phyloP scores from a whole-genome alignment of 1,139 yeast species.

The Pichia sp. region DNA sequence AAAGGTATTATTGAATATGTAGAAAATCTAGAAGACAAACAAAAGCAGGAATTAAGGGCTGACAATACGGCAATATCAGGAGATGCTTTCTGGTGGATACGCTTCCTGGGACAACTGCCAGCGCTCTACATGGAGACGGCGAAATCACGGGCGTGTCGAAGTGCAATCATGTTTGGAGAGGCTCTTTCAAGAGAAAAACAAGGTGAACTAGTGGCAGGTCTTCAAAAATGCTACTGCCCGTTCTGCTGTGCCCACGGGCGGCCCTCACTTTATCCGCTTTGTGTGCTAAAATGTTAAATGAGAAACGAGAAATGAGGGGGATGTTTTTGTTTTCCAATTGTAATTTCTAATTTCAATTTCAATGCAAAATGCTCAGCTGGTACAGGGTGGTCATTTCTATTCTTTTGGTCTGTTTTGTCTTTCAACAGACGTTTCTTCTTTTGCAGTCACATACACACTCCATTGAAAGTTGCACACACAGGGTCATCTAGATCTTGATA shows the following conservation, averaged over 20 bases:
- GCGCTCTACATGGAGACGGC: conserved; percentile 41
- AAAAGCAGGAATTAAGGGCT: not conserved
- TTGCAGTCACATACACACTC: not conserved
- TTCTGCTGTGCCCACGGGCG: conserved; percentile 87
- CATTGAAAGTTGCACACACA: not conserved
- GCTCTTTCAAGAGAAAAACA: conserved; percentile 40
- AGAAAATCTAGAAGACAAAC: conserved; percentile 3
- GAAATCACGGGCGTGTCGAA: conserved; percentile 63
- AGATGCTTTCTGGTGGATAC: conserved; percentile 14
- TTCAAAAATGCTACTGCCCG: conserved; percentile 51
- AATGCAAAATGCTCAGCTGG: not conserved
- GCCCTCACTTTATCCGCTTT: conserved; percentile 63
- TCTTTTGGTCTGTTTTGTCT: not conserved
- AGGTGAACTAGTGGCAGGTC: conserved; percentile 33
- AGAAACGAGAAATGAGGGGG: not conserved
- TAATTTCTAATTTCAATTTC: too few relatives aligned
- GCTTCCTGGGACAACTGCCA: conserved; percentile 37
- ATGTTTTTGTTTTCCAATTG: too few relatives aligned
- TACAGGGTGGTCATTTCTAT: not conserved
- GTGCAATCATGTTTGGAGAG: conserved; percentile 72
- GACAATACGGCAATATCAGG: not conserved
- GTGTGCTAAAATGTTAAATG: conserved; percentile 12
- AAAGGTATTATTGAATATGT: conserved; percentile 36
- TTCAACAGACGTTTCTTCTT: not conserved
- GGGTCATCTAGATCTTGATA: not conserved